Base-by-base conservation (phyloP, 2,329 filamentous ascomycete species). In the Chaetomium strumarium region DNA sequence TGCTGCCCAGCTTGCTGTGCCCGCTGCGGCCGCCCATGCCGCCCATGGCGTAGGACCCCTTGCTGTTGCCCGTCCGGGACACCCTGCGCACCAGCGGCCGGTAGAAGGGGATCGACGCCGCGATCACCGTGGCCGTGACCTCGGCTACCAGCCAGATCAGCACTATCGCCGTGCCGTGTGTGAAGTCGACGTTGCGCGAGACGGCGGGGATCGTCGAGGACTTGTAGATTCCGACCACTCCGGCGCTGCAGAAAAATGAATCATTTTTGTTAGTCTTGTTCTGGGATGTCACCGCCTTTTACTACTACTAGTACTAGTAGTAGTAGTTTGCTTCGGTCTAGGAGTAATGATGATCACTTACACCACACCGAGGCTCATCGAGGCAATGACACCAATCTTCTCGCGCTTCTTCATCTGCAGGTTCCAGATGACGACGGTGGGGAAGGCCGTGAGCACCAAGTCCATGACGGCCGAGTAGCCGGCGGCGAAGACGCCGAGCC, bases 361-460 rank as follows among this genome's bases (percentile, higher is more conserved):
- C 24, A 24, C 24, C 65, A 76, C 71, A 20, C 75, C 75, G 31
- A 78, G 62, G 53, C 75, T 78, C 73, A 79, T 74, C 0, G 76
- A 75, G 1, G 72, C 33, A 46, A 75, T 75, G 5, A 79, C 70
- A 3, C 70, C 75, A 44, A 78, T 64, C 63, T 78, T 79, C 55
- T 79, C 76, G 0, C 66, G 66, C 24, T 62, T 68, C 29, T 70
- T 67, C 70, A 79, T 77, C 50, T 75, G 72, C 41, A 79, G 56
- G 2, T 67, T 68, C 63, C 72, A 74, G 1, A 73, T 75, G 17
- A 79, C 75, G 75, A 78, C 3, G 76, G 76, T 47, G 24, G 24
- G 24, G 24, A 78, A 75, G 9, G 65, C 51, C 0, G 76, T 75
- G 58, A 79, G 73, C 0, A 75, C 57, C 38, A 79, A 76, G 53